phyloP scores from a whole-genome alignment of 257 asterid species.

The Ilex asprella region DNA sequence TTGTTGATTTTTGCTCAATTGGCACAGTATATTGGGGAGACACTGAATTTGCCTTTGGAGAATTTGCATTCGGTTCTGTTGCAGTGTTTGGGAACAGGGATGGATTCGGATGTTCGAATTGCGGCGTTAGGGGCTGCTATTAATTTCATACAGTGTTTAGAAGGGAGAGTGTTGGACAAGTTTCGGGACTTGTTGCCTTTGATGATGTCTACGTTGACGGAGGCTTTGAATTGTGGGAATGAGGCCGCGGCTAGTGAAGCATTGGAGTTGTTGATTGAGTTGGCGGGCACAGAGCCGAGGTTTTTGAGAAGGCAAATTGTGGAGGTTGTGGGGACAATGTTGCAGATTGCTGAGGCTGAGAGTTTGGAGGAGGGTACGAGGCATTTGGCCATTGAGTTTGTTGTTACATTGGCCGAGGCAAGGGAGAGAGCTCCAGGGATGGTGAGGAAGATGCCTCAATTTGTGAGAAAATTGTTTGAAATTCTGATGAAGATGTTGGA shows the following conservation, averaged over 20 bases:
- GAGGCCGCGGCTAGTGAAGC: constrained; percentile 98
- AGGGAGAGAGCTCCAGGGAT: constrained; percentile 98
- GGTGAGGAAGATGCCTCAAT: constrained; percentile 98
- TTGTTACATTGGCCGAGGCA: constrained; percentile 85
- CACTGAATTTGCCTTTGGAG: constrained; percentile 50
- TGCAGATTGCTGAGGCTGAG: constrained; percentile 91
- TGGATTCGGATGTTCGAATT: constrained; percentile 61
- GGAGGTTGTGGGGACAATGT: constrained; percentile 91
- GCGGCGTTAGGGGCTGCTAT: constrained; percentile 91
- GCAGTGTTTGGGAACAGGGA: constrained; percentile 48
- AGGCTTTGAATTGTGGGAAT: constrained; percentile 74
- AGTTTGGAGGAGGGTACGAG: constrained; percentile 86
- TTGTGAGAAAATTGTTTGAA: constrained; percentile 67
- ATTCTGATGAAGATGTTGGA: constrained; percentile 78
- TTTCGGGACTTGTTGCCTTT: constrained; percentile 90
- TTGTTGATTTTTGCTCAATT: constrained; percentile 74
- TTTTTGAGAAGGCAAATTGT: constrained; percentile 83
- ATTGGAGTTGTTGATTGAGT: constrained; percentile 79
- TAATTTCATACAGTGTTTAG: constrained; percentile 82
- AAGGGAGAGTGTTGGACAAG: constrained; percentile 60
- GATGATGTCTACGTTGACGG: constrained; percentile 96
- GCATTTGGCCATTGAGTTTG: constrained; percentile 92
- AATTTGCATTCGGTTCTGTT: constrained; percentile 77
- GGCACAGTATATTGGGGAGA: constrained; percentile 76
- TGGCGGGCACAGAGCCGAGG: constrained; percentile 93